phyloP scores from a whole-genome alignment of 192 early-diverging fungal genomes.

The Podila horticola region DNA sequence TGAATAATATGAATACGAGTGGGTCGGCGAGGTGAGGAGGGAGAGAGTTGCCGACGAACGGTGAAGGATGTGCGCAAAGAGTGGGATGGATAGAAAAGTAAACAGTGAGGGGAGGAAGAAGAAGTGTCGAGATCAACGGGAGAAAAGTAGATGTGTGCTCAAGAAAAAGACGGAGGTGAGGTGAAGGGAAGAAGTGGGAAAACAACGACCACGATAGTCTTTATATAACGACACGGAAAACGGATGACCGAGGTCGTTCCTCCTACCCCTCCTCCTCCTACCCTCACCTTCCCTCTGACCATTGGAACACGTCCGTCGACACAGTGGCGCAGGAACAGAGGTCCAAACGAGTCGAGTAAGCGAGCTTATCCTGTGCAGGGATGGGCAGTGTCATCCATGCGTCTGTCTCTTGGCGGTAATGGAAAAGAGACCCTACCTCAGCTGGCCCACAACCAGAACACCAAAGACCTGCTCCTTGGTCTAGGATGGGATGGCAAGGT shows the following conservation, averaged over 20 bases:
- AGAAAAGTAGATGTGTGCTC: background rate
- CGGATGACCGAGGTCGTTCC: background rate
- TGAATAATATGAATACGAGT: background rate
- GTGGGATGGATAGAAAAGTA: background rate
- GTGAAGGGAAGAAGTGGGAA: background rate
- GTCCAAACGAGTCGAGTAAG: too few species aligned
- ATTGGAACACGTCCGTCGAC: too few species aligned
- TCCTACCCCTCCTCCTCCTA: too few species aligned
- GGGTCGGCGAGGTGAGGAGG: background rate
- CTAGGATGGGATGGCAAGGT: too few species aligned
- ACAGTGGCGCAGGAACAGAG: too few species aligned
- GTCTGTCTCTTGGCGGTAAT: too few species aligned
- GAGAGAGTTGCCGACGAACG: background rate
- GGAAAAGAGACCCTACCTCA: too few species aligned
- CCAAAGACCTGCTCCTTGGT: too few species aligned
- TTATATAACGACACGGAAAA: background rate
- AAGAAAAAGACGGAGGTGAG: background rate
- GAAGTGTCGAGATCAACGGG: background rate
- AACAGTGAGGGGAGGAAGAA: background rate
- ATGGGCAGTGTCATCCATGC: too few species aligned
- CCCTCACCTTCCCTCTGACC: too few species aligned
- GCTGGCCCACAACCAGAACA: too few species aligned
- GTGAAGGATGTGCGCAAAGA: background rate
- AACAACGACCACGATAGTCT: constrained; percentile 1
- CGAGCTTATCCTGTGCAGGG: too few species aligned